Conservation (phyloP, 2,329 filamentous ascomycete genomes). For the Westerdykella ornata region DNA sequence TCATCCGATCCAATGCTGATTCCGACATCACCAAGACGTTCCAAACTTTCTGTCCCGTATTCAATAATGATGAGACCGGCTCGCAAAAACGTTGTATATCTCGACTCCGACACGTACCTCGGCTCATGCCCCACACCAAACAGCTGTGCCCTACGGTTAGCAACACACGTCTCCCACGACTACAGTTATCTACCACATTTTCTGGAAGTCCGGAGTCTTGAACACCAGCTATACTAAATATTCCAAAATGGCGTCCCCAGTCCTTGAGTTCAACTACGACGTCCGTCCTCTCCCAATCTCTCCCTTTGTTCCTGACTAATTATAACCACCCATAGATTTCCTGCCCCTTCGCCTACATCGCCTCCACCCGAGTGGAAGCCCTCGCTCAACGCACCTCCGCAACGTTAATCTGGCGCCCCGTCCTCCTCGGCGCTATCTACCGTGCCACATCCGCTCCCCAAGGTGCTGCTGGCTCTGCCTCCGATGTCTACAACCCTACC, state of each 20-base stretch:
- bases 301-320: constrained; percentile 3
- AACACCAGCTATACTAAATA: no score
- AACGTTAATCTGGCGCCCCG: constrained; percentile 22
- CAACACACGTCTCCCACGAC: no score
- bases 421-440: constrained; percentile 34
- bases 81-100: no score
- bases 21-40: no score
- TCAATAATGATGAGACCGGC: no score
- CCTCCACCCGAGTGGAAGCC: constrained; percentile 26
- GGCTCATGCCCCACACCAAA: no score
- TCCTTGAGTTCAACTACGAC: constrained; percentile 27
- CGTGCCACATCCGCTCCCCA: constrained; percentile 32
- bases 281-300: constrained; percentile 2
- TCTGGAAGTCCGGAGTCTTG: no score
- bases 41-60: no score
- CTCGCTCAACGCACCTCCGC: constrained; percentile 25
- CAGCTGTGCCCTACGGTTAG: no score
- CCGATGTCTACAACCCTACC: constrained; percentile 31
- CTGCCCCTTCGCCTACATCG: constrained; percentile 36
- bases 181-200: no score
- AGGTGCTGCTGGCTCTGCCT: constrained; percentile 31
- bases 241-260: constrained; percentile 10
- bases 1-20: no score
- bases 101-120: no score
- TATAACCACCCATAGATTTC: constrained; percentile 20